Base-by-base conservation (phyloP, 257 asterid genomes). In the Capsicum chinense region DNA sequence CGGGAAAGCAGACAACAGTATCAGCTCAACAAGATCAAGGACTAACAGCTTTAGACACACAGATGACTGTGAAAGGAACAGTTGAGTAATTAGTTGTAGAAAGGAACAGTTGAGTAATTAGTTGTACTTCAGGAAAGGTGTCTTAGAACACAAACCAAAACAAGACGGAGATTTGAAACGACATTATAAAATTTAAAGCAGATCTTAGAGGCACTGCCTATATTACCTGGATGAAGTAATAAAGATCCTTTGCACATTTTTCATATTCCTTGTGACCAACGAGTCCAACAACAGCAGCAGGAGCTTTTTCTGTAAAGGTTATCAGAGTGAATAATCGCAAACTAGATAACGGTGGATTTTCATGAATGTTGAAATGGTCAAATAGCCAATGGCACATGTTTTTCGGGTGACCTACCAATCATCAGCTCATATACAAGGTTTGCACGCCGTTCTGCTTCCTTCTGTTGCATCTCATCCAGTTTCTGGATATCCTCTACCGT, bases 191-290 rank as follows among this genome's bases (percentile, higher is more conserved):
- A 76, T 54, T 71, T 35, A 56, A 48, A 50, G 85, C 68, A 39
- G 21, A 19, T 58, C 83, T 86, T 26, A 86, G 84, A 67, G 79
- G 39, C 64, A 33, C 81, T 14, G 48, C 4, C 15, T 13, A 33
- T 33, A 71, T 88, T 82, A 96, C 99, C 99, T 96, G 99, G 88
- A 96, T 90, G 93, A 96, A 96, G 86, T 90, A 93, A 89, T 93
- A 96, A 82, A 96, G 95, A 90, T 96, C 99, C 88, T 92, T 92
- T 14, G 95, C 98, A 86, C 97, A 94, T 76, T 91, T 92, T 88
- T 94, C 98, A 81, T 96, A 96, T 86, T 94, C 98, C 89, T 88
- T 93, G 44, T 85, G 90, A 83, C 99, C 99, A 90, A 96, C 97
- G 79, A 96, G 97, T 73, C 99, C 92, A 0, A 94, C 98, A 48